These are phyloP conservation scores for Halophytophthora batemanensis DNA, from an alignment of 352 stramenopile genomes.

Conservation along the genomic window DNA sequence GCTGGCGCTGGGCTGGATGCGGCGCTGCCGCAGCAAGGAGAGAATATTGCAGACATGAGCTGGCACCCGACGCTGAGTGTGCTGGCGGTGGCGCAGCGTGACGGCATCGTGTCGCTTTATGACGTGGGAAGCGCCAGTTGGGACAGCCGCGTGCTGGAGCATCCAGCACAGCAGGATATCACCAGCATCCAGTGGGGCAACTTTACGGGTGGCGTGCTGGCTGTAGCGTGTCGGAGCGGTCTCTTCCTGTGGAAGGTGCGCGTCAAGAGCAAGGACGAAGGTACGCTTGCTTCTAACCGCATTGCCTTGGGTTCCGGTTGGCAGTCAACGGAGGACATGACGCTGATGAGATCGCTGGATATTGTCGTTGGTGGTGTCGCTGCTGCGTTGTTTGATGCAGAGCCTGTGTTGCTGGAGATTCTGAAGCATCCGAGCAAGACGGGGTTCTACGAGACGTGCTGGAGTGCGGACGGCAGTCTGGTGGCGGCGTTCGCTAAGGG, in stretches of 20 bases:
- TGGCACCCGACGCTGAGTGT: conserved; percentile 59
- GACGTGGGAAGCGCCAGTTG: conserved; percentile 49
- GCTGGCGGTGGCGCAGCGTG: conserved; percentile 66
- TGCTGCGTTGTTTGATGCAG: conserved; percentile 7
- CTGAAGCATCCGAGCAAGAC: conserved; percentile 52
- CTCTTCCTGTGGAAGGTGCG: conserved; percentile 71
- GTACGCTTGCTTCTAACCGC: background rate
- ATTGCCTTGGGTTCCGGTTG: background rate
- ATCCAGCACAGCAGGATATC: conserved; percentile 52
- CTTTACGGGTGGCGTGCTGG: conserved; percentile 54
- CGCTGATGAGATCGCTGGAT: background rate
- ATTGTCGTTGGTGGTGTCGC: background rate
- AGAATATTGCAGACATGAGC: conserved; percentile 53
- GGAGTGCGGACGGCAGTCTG: conserved; percentile 71
- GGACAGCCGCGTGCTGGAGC: conserved; percentile 61
- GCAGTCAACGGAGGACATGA: conserved; percentile 1
- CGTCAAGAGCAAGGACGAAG: conserved; percentile 31
- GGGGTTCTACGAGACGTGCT: conserved; percentile 53
- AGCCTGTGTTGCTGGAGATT: conserved; percentile 56
- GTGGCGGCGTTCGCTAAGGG: conserved; percentile 51
- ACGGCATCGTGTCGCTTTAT: conserved; percentile 69
- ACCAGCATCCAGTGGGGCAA: conserved; percentile 61
- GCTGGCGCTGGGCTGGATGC: background rate
- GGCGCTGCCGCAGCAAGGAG: conserved; percentile 16
- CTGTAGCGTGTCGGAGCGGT: conserved; percentile 59